phyloP scores from a whole-genome alignment of 768 basidiomycete species.

The Amanita thiersii region DNA sequence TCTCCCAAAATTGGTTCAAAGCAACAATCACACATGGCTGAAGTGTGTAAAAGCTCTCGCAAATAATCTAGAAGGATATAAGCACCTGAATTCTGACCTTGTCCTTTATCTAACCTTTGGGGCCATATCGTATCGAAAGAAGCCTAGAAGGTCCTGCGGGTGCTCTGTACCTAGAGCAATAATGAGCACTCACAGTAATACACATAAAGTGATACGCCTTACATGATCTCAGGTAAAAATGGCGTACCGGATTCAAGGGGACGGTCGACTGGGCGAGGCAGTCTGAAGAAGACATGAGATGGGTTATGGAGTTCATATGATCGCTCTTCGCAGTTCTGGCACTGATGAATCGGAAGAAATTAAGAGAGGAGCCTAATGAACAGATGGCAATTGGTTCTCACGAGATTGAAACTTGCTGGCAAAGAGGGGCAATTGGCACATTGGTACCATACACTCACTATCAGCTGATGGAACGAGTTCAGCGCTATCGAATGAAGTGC shows the following conservation, averaged over 20 bases:
- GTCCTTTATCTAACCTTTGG: slow-evolving; percentile 36
- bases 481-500: not conserved
- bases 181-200: slow-evolving; percentile 6
- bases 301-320: slow-evolving; percentile 81
- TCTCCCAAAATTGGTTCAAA: slow-evolving; percentile 74
- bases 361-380: slow-evolving; percentile 1
- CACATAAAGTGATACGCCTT: slow-evolving; percentile 43
- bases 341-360: slow-evolving; percentile 36
- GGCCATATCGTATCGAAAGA: slow-evolving; percentile 31
- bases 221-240: slow-evolving; percentile 46
- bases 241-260: slow-evolving; percentile 41
- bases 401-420: slow-evolving; percentile 66
- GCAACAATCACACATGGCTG: slow-evolving; percentile 83
- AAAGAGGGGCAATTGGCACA: slow-evolving; percentile 84
- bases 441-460: slow-evolving; percentile 77
- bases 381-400: slow-evolving; percentile 23
- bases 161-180: slow-evolving; percentile 44
- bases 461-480: slow-evolving; percentile 34
- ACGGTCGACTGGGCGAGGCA: slow-evolving; percentile 69
- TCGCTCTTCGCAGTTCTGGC: slow-evolving; percentile 65
- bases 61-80: slow-evolving; percentile 50
- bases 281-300: slow-evolving; percentile 81
- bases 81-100: not conserved
- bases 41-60: slow-evolving; percentile 44
- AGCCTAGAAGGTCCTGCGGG: slow-evolving; percentile 51